A percentile compares a stretch with the other conserved stretches of the same genome.
Evolutionary conservation across 2,329 filamentous ascomycete species (phyloP).

Genomic region (Alternaria gaisen): DNA sequence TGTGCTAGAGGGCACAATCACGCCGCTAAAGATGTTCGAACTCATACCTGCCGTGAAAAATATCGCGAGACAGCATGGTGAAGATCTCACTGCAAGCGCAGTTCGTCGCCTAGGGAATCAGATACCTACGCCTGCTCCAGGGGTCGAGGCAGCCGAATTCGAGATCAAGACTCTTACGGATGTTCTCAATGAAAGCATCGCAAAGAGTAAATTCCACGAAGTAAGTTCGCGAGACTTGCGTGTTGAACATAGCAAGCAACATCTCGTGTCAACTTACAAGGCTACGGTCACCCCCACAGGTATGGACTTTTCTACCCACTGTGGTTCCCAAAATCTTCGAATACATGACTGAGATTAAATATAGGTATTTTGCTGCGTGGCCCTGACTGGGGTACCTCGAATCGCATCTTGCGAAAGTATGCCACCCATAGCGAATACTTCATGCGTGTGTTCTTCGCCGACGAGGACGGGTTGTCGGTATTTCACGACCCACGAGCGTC

Average conservation of each 20-base stretch:
- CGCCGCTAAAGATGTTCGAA: slow-evolving; percentile 22
- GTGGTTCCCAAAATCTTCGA: background rate
- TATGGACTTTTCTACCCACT: slow-evolving; percentile 12
- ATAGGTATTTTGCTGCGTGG: slow-evolving; percentile 53
- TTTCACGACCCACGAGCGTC: slow-evolving; percentile 60
- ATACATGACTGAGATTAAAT: background rate
- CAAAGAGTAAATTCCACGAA: slow-evolving; percentile 50
- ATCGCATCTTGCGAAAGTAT: slow-evolving; percentile 44
- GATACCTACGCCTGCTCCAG: slow-evolving; percentile 31
- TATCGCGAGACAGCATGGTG: slow-evolving; percentile 49
- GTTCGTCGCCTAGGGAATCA: slow-evolving; percentile 73
- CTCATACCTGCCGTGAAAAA: slow-evolving; percentile 33
- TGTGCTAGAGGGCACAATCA: slow-evolving; percentile 35
- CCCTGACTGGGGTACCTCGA: slow-evolving; percentile 66
- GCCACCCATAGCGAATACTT: slow-evolving; percentile 36
- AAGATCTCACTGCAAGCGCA: slow-evolving; percentile 70
- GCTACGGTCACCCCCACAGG: slow-evolving; percentile 58
- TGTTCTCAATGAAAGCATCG: slow-evolving; percentile 20
- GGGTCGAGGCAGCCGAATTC: slow-evolving; percentile 20
- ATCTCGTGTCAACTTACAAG: slow-evolving; percentile 59
- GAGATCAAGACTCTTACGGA: slow-evolving; percentile 9
- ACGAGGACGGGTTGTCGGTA: slow-evolving; percentile 75
- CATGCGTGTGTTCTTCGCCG: slow-evolving; percentile 72
- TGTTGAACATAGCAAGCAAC: slow-evolving; percentile 61
- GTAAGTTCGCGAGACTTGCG: slow-evolving; percentile 63